Evolutionary conservation across 768 basidiomycete genomes (phyloP).

Genomic region (Mycena crocata): DNA sequence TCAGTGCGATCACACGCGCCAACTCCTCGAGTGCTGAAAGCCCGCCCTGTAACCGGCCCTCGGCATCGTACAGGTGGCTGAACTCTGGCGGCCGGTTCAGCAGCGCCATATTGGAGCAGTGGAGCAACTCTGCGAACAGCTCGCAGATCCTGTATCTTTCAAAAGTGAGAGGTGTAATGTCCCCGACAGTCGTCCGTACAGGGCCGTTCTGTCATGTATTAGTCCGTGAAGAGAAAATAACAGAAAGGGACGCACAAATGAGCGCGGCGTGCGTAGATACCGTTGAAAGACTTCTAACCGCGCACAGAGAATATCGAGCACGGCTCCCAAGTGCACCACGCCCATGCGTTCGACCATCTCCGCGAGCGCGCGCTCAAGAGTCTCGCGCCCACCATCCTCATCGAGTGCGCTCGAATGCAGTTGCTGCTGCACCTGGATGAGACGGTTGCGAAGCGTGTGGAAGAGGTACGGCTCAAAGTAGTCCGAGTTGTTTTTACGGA

Average conservation of each 20-base stretch:
- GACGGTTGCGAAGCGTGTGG: slow-evolving; percentile 90
- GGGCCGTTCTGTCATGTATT: slow-evolving; percentile 65
- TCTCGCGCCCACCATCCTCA: slow-evolving; percentile 69
- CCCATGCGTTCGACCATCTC: slow-evolving; percentile 89
- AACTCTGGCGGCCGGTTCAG: slow-evolving; percentile 84
- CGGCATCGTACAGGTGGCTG: slow-evolving; percentile 78
- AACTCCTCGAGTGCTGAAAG: slow-evolving; percentile 86
- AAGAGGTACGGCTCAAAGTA: slow-evolving; percentile 98
- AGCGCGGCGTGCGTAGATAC: slow-evolving; percentile 78
- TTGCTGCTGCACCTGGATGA: slow-evolving; percentile 89
- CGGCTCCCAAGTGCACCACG: slow-evolving; percentile 89
- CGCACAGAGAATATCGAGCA: slow-evolving; percentile 80
- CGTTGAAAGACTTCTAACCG: slow-evolving; percentile 76
- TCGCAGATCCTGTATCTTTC: slow-evolving; percentile 98
- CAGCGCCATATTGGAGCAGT: slow-evolving; percentile 98
- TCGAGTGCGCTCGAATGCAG: slow-evolving; percentile 51
- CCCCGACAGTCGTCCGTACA: slow-evolving; percentile 79
- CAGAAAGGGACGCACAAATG: slow-evolving; percentile 65
- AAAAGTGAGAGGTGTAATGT: slow-evolving; percentile 84
- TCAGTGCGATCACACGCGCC: slow-evolving; percentile 83
- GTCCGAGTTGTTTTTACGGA: slow-evolving; percentile 97
- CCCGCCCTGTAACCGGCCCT: slow-evolving; percentile 91
- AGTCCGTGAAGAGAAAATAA: slow-evolving; percentile 8
- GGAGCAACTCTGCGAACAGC: slow-evolving; percentile 94
- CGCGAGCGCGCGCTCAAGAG: slow-evolving; percentile 76